Conservation (phyloP, 805 yeast genomes). For the Hanseniaspora nectarophila region DNA sequence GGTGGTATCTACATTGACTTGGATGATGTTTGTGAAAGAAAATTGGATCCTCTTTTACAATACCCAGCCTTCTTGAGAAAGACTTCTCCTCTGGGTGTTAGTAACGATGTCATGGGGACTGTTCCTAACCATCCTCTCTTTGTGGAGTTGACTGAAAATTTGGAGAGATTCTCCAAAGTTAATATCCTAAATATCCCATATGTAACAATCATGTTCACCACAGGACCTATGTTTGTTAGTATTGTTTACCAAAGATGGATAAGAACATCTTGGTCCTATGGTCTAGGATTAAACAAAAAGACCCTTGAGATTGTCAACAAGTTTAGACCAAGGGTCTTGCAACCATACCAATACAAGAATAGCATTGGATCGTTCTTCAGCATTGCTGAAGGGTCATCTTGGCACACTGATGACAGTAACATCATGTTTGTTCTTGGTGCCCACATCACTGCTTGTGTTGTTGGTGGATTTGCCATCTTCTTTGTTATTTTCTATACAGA, state of each 20-base stretch:
- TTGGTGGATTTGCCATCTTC: constrained; percentile 56
- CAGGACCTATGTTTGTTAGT: constrained; percentile 81
- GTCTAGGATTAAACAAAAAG: constrained; percentile 2
- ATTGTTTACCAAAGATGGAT: constrained; percentile 81
- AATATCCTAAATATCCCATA: constrained; percentile 64
- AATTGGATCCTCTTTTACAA: constrained; percentile 66
- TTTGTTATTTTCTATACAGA: constrained; percentile 36
- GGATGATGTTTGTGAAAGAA: constrained; percentile 76
- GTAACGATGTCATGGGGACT: constrained; percentile 87
- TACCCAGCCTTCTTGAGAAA: constrained; percentile 80
- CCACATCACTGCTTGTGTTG: constrained; percentile 61
- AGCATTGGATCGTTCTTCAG: constrained; percentile 54
- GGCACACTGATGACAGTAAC: constrained; percentile 85
- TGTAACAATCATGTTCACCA: constrained; percentile 81
- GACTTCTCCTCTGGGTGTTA: constrained; percentile 80
- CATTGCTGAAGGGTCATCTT: constrained; percentile 72
- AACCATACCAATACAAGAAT: constrained; percentile 62
- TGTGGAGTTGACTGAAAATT: constrained; percentile 50
- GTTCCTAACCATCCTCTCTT: constrained; percentile 82
- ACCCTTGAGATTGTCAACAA: constrained; percentile 44
- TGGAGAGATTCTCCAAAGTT: constrained; percentile 53
- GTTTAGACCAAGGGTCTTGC: constrained; percentile 54
- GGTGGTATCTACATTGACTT: constrained; percentile 88
- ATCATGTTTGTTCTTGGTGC: constrained; percentile 60
- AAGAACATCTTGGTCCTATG: constrained; percentile 37